These are phyloP conservation scores for Coprinopsis strossmayeri DNA, from an alignment of 768 basidiomycete species.

Conservation along the genomic window DNA sequence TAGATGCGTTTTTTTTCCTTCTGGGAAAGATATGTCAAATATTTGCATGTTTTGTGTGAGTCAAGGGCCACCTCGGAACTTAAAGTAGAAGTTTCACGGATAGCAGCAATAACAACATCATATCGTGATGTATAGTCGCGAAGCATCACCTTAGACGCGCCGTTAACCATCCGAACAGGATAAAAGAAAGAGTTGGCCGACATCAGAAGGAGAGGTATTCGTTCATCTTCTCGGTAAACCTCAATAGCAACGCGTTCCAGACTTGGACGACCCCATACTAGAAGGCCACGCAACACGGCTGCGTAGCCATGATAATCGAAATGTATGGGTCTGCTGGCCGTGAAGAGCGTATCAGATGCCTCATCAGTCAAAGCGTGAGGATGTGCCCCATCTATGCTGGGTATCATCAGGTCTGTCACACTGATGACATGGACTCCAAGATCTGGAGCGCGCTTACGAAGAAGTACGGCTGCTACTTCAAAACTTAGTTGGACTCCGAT, in stretches of 20 bases:
- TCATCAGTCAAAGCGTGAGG: slow-evolving; percentile 64
- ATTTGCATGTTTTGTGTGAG: slow-evolving; percentile 51
- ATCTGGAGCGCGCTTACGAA: slow-evolving; percentile 58
- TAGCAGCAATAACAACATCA: slow-evolving; percentile 54
- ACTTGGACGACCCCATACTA: slow-evolving; percentile 49
- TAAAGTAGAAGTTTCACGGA: slow-evolving; percentile 44
- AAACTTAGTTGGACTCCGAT: slow-evolving; percentile 86
- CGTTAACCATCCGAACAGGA: not conserved
- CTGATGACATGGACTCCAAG: slow-evolving; percentile 88
- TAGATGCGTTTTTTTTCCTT: too few relatives aligned
- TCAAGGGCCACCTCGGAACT: slow-evolving; percentile 51
- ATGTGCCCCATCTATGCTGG: slow-evolving; percentile 61
- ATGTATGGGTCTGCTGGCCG: slow-evolving; percentile 57
- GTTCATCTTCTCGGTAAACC: slow-evolving; percentile 73
- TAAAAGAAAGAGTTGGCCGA: slow-evolving; percentile 25
- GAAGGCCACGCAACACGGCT: slow-evolving; percentile 61
- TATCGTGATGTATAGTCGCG: slow-evolving; percentile 64
- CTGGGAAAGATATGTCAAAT: slow-evolving; percentile 51
- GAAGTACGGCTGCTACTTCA: slow-evolving; percentile 79
- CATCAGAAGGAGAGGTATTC: slow-evolving; percentile 79
- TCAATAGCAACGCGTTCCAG: slow-evolving; percentile 45
- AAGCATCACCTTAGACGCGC: slow-evolving; percentile 58
- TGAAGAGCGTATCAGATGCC: slow-evolving; percentile 68
- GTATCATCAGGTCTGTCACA: slow-evolving; percentile 84
- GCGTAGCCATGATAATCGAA: slow-evolving; percentile 86